Evolutionary conservation across 1,284 basidiomycete species (phyloP), one percentile per base, ranked within the genome.

Genomic region (Trichosporon ovoides): DNA sequence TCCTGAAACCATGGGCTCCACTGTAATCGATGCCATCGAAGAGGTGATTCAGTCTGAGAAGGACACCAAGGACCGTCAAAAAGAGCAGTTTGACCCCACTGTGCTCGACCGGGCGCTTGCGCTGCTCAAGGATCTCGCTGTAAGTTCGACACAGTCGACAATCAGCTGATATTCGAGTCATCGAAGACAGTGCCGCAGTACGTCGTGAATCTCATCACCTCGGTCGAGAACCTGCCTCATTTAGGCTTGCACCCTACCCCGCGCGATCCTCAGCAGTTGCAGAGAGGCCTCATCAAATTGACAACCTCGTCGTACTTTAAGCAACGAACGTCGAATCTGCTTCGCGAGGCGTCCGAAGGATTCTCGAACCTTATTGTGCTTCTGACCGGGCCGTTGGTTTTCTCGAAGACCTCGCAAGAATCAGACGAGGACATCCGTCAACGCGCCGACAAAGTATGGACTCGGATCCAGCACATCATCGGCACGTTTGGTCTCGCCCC

Each of bases 401-500:
- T 77, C 6, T 56, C 51, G 31, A 57, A 37, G 2, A 19, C 16
- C 10, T 22, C 43, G 6, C 28, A 48, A 11, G 66, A 67, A 28
- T 37, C 55, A 14, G 50, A 62, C 24, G 40, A 55, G 13, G 59
- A 59, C 7, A 51, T 65, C 14, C 24, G 84, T 56, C 82, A 82
- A 37, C 84, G 88, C 38, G 87, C 88, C 3, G 82, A 83, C 38
- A 80, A 83, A 36, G 86, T 88, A n/a, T 93, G 90, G 90, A 85
- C 87, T 59, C 87, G 88, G 59, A 83, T 94, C 56, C 86, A 93
- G 68, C 87, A 87, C 56, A 83, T 96, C 53, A 89, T 96, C 69
- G 94, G 95, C 24, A 94, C 91, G 77, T 98, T 98, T 72, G 91
- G 96, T 75, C 83, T 99, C 50, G 92, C 97, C 70, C 94, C 96